Evolutionary conservation across 2,329 filamentous ascomycete genomes (phyloP).

Genomic region (Tolypocladium ovalisporum): DNA sequence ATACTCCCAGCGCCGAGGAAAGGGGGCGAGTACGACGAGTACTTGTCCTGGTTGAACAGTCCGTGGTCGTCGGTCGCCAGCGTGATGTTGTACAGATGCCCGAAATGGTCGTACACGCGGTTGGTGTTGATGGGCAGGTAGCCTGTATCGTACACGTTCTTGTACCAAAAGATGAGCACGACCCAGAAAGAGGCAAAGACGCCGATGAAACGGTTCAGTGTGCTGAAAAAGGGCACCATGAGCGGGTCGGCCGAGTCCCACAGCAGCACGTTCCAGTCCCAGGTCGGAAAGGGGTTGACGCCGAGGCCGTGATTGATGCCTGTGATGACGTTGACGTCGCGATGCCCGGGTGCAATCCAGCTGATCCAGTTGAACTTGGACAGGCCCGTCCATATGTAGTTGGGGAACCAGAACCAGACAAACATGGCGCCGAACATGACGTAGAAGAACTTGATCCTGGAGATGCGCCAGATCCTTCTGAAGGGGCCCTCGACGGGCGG

Average conservation of each 20-base stretch:
- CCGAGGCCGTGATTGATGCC: slow-evolving; percentile 34
- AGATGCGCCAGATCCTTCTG: slow-evolving; percentile 31
- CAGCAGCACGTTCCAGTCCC: slow-evolving; percentile 36
- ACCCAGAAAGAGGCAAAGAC: slow-evolving; percentile 44
- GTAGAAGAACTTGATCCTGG: slow-evolving; percentile 41
- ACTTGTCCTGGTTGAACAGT: slow-evolving; percentile 33
- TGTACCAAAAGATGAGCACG: slow-evolving; percentile 46
- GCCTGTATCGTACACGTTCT: slow-evolving; percentile 43
- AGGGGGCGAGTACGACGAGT: slow-evolving; percentile 38
- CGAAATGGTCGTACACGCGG: slow-evolving; percentile 38
- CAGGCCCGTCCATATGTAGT: slow-evolving; percentile 40
- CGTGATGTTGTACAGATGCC: slow-evolving; percentile 34
- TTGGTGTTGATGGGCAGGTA: slow-evolving; percentile 44
- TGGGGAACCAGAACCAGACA: slow-evolving; percentile 47
- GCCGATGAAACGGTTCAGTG: slow-evolving; percentile 51
- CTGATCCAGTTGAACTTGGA: slow-evolving; percentile 45
- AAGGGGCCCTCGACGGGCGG: slow-evolving; percentile 29
- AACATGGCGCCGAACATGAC: slow-evolving; percentile 41
- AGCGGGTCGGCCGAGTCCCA: slow-evolving; percentile 32
- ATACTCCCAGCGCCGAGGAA: slow-evolving; percentile 39
- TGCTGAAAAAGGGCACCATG: slow-evolving; percentile 45
- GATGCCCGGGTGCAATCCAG: slow-evolving; percentile 40
- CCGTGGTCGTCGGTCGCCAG: slow-evolving; percentile 28
- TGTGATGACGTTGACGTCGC: slow-evolving; percentile 28
- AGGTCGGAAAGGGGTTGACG: slow-evolving; percentile 34